Conservation (phyloP, 1,139 yeast species). For the Suhomyces bokatorum region DNA sequence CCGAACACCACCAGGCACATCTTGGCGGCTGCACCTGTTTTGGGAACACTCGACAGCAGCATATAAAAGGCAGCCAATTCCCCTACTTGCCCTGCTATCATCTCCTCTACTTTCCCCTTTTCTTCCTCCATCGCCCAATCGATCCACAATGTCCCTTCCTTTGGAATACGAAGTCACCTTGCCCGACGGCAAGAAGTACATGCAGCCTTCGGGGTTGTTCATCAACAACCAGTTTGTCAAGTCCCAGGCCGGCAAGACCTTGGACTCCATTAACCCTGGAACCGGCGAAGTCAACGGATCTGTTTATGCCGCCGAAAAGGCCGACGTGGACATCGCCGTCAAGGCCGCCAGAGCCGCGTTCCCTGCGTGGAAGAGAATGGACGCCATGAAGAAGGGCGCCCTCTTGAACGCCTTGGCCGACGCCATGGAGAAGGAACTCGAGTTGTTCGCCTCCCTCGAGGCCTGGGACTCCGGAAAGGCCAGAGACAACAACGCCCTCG, state of each 20-base stretch:
- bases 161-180: slow-evolving; percentile 47
- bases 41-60: no score
- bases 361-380: slow-evolving; percentile 50
- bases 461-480: slow-evolving; percentile 84
- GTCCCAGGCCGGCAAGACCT: slow-evolving; percentile 60
- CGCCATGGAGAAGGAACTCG: slow-evolving; percentile 55
- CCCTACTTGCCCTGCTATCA: no score
- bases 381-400: slow-evolving; percentile 55
- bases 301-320: slow-evolving; percentile 65
- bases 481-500: slow-evolving; percentile 46
- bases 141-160: slow-evolving; percentile 29
- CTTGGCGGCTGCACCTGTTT: no score
- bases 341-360: slow-evolving; percentile 70
- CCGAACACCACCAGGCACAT: no score
- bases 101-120: not conserved
- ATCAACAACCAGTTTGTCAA: slow-evolving; percentile 77
- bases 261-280: slow-evolving; percentile 63
- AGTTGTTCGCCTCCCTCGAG: slow-evolving; percentile 64
- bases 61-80: no score
- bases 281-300: slow-evolving; percentile 67
- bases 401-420: slow-evolving; percentile 62
- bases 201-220: slow-evolving; percentile 78
- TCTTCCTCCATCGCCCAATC: no score
- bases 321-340: slow-evolving; percentile 79
- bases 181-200: slow-evolving; percentile 55